Evolutionary conservation across 345 rosid species (phyloP).

Genomic region (Clarkia xantiana): DNA sequence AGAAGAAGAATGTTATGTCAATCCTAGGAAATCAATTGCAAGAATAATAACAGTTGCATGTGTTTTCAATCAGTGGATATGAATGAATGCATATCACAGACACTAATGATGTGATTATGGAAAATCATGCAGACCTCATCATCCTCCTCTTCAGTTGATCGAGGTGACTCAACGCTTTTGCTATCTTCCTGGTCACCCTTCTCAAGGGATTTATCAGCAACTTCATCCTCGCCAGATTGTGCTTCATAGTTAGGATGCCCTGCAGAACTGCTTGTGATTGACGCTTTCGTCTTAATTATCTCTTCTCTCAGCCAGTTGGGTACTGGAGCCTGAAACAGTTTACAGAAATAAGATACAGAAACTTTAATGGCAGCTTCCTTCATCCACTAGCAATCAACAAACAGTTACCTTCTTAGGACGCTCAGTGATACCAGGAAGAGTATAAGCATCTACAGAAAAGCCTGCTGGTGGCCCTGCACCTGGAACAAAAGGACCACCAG

Average conservation of each 20-base stretch:
- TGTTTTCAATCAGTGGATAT: background rate
- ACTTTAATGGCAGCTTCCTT: constrained; percentile 1
- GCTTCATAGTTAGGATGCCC: constrained; percentile 46
- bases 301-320: constrained; percentile 99
- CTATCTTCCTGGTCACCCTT: constrained; percentile 43
- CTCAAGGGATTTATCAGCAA: constrained; percentile 29
- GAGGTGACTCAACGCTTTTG: constrained; percentile 59
- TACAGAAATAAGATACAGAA: constrained; percentile 13
- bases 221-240: constrained; percentile 46
- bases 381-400: constrained; percentile 3
- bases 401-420: constrained; percentile 70
- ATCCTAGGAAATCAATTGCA: background rate
- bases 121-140: constrained; percentile 45
- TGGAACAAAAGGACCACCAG: constrained; percentile 35
- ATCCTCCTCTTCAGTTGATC: constrained; percentile 73
- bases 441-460: constrained; percentile 63
- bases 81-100: background rate
- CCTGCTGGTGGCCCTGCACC: constrained; percentile 43
- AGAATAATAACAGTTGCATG: background rate
- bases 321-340: constrained; percentile 52
- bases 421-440: constrained; percentile 43
- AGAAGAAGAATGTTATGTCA: constrained; percentile 2
- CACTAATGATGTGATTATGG: background rate
- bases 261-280: constrained; percentile 43
- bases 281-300: constrained; percentile 68